Evolutionary conservation across 371 early-diverging fungal genomes (phyloP), one percentile per base, ranked within the genome.

Genomic region (Entomophthora muscae): DNA sequence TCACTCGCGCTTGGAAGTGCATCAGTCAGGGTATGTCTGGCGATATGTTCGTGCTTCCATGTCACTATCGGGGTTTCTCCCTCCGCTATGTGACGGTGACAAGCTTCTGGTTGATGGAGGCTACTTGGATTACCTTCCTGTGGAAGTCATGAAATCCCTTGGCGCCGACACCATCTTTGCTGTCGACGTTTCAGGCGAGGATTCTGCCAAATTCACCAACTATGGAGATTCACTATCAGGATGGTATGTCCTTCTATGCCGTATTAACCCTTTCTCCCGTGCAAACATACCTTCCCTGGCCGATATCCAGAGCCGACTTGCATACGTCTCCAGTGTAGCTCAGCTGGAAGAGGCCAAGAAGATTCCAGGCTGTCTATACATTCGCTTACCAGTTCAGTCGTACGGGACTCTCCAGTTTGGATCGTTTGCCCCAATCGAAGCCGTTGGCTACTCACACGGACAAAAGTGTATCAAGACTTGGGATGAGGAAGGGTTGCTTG

Each of bases 71-170:
- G 98, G 98, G 2, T 90, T 82, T 68, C 75, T 95, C 69, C 95
- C 95, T 1, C 98, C 98, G 0, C 76, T 98, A 28, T 96, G 94
- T 70, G 97, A 98, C 70, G 84, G 91, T 64, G 97, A 95, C 27
- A 82, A 90, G 63, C 81, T 98, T 85, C 76, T 99, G n/a, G 83
- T 99, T 3, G 99, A 99, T 73, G 99, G 99, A 60, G 99, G 99
- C 0, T 99, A 99, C 72, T 80, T 95, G 78, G 98, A 99, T 76
- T 98, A 98, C 74, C 76, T 99, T 66, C 99, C 99, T 0, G 98
- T 93, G 23, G 3, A 23, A 17, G 83, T 95, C 13, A 95, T 98
- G 86, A 80, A 88, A 65, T 76, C 76, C 26, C 77, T 93, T 67
- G 97, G 98, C 0, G 98, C 96, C 2, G 79, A 90, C 63, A 89